Base-by-base conservation (phyloP, 768 basidiomycete genomes). In the Suillus bovinus region DNA sequence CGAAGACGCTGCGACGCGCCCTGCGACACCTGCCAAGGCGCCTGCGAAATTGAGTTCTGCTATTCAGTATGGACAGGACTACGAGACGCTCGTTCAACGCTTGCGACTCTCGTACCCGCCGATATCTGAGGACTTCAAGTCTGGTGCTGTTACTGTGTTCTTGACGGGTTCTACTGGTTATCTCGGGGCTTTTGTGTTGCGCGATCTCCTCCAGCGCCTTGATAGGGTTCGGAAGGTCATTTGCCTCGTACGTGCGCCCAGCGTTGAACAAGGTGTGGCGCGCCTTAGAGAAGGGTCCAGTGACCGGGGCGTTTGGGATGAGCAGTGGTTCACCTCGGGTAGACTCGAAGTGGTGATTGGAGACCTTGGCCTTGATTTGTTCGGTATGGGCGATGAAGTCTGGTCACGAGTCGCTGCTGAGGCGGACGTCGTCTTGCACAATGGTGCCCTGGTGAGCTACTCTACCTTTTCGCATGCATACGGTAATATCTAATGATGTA, bases 131-230 rank as follows among this genome's bases (percentile, higher is more conserved):
- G 84, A 87, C 66, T 88, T 88, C 67, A 70, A 73, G 24, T 71
- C 76, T 29, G 82, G 78, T 49, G 75, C 80, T 14, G 66, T 95
- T 46, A 93, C 91, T 0, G 83, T 99, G 34, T 97, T 99, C 81
- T 84, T 99, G 34, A 99, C 97, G 7, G 97, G 97, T 7, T 96
- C 94, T 5, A 98, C 97, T 10, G 97, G 97, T 2, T 99, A 96
- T 81, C 82, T 99, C 17, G 97, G 97, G 16, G 94, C 93, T 6
- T 99, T 96, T 74, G 85, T 99, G 63, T 79, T 99, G 55, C 81
- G 82, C 42, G 90, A 96, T 71, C 80, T 99, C 44, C 82, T 99
- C 1, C 77, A 80, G 33, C 82, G 87, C 41, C 67, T 74, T 34
- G 77, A 81, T 9, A 79, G 83, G 61, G 91, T 98, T 14, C 79